Percentiles rank a stretch among this genome's conserved stretches.
Conservation (phyloP, 495 filamentous ascomycete genomes). For the Aspergillus nidulans region DNA sequence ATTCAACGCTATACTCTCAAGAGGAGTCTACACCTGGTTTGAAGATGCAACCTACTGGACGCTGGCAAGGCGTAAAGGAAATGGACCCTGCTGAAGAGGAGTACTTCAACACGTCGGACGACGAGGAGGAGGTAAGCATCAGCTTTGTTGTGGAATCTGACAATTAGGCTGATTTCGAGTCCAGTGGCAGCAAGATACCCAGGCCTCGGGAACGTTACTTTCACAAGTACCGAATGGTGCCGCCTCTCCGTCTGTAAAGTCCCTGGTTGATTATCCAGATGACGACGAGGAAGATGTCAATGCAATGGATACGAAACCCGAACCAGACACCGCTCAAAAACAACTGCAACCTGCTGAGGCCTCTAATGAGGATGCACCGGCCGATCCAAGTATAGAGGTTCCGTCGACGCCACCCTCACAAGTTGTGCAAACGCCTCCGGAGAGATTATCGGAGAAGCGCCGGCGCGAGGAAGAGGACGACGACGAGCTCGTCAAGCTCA, state of each 20-base stretch:
- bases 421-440: conserved; percentile 49
- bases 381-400: conserved; percentile 21
- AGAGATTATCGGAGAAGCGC: conserved; percentile 85
- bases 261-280: conserved; percentile 86
- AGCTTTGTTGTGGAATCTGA: not conserved
- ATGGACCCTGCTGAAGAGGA: conserved; percentile 86
- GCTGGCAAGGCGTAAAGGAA: conserved; percentile 76
- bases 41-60: conserved; percentile 58
- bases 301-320: conserved; percentile 46
- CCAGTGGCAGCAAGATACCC: conserved; percentile 35
- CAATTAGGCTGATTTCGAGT: conserved; percentile 15
- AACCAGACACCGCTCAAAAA: conserved; percentile 21
- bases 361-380: conserved; percentile 16
- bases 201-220: conserved; percentile 19
- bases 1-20: conserved; percentile 48
- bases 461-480: conserved; percentile 85
- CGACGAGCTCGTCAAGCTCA: conserved; percentile 72
- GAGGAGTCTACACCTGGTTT: conserved; percentile 45
- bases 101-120: conserved; percentile 89
- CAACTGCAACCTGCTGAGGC: conserved; percentile 14
- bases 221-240: conserved; percentile 33
- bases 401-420: conserved; percentile 29
- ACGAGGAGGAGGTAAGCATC: conserved; percentile 71
- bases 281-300: conserved; percentile 77
- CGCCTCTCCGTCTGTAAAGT: conserved; percentile 58